Base-by-base conservation (phyloP, 108 stramenopile genomes). In the Seminavis robusta region DNA sequence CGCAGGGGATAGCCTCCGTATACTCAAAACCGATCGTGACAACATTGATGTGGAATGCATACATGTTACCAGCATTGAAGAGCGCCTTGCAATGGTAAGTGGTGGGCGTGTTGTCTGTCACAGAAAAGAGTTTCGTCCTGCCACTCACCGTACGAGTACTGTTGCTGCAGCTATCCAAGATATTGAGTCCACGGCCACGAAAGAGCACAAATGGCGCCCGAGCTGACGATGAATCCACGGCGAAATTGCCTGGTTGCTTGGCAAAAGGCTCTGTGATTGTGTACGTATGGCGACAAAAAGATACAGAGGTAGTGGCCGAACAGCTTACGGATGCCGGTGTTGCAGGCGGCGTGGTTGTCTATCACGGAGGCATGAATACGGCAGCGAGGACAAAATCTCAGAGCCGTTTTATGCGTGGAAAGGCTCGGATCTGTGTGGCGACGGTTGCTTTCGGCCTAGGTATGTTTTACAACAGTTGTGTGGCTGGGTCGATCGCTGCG, bases 361-460 rank as follows among this genome's bases (percentile, higher is more conserved):
- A 95, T 71, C 91, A 93, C 59, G 91, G 90, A 32, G 94, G 94
- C 13, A 91, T 93, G 90, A 80, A 83, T 56, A 65, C 87, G 2
- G 62, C 46, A 28, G 83, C 84, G 20, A 60, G 94, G 34, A 56
- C 62, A 6, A 84, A 69, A 44, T 73, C 89, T 7, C 92, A 94
- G 56, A 87, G 80, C 71, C 59, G 83, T 63, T 93, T 93, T 52
- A 67, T 95, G 62, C 62, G 89, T 34, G 91, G 90, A 5, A 92
- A 95, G 54, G 85, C 80, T n/a, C 69, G 94, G 41, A 82, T 92
- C 25, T 90, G 88, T 61, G 91, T 92, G 5, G 94, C 94, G 13
- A 98, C 98, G 17, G 86, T 97, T 20, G 98, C 97, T 0, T 99
- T 96, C 67, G 97, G 97, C 15, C 79, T 99, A 71, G 98, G n/a